Evolutionary conservation across 2,329 filamentous ascomycete genomes (phyloP), one percentile per base, ranked within the genome.

Genomic region (Pseudopithomyces maydicus): DNA sequence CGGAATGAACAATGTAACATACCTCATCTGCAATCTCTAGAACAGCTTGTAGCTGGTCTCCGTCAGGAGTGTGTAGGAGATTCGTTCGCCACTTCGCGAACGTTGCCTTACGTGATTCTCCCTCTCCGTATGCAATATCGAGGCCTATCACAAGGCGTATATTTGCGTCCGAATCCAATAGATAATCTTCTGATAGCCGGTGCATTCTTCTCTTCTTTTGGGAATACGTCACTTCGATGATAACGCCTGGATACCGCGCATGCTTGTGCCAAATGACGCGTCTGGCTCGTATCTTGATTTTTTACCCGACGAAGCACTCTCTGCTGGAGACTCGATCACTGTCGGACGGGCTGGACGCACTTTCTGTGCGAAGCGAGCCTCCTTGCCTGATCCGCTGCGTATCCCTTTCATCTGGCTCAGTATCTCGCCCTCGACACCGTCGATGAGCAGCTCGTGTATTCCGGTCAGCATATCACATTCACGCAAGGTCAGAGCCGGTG

Each of bases 211-310:
- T 59, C 48, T 56, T 64, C 50, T 65, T 61, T 49, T 65, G 54
- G 29, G 57, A 65, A 44, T 64, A 65, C 55, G 64, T 57, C 22
- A 63, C 56, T 58, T 64, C 54, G 32, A 69, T 55, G 11, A 69
- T 62, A 42, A 70, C 59, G n/a, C 63, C 59, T 5, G 61, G 64
- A 54, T 64, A 65, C 62, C 63, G 19, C 54, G 64, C 64, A 48
- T 61, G 50, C 0, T 63, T 36, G 59, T 70, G 61, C 61, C 35
- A 46, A 69, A 69, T 41, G 61, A 67, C 19, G 58, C 51, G 50
- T 68, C 61, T 54, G 58, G 67, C 49, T 67, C 46, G 46, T 66
- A 52, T 48, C 67, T 68, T 15, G 58, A 69, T 42, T 58, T 63
- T 32, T 23, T 57, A 32, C 43, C 57, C 20, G 49, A 38, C 23